phyloP scores from a whole-genome alignment of 495 filamentous ascomycete species.

The Aspergillus nanangensis region DNA sequence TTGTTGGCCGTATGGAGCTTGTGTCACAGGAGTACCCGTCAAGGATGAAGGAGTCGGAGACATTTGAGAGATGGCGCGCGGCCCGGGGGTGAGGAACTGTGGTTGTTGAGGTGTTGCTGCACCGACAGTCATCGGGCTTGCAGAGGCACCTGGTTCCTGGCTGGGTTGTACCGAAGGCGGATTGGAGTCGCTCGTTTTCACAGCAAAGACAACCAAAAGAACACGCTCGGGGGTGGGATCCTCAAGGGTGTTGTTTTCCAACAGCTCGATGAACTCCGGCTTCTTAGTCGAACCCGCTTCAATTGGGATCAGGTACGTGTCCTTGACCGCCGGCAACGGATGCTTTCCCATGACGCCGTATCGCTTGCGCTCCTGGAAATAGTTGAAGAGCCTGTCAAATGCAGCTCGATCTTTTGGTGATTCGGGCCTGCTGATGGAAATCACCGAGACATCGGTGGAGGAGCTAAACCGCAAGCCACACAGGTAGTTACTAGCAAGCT shows the following conservation, averaged over 20 bases:
- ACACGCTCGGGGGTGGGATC: slow-evolving; percentile 60
- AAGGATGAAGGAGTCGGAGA: slow-evolving; percentile 22
- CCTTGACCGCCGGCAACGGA: slow-evolving; percentile 60
- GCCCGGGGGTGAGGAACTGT: slow-evolving; percentile 26
- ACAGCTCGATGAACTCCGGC: slow-evolving; percentile 71
- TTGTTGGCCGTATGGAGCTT: slow-evolving; percentile 35
- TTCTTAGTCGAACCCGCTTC: slow-evolving; percentile 51
- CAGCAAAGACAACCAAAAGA: slow-evolving; percentile 73
- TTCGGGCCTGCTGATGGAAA: slow-evolving; percentile 58
- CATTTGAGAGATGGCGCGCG: slow-evolving; percentile 18
- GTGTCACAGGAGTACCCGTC: slow-evolving; percentile 12
- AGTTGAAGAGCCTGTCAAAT: slow-evolving; percentile 70
- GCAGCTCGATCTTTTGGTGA: slow-evolving; percentile 42
- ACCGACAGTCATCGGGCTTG: slow-evolving; percentile 42
- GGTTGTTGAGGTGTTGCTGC: slow-evolving; percentile 35
- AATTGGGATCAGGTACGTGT: slow-evolving; percentile 76
- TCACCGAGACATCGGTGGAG: slow-evolving; percentile 68
- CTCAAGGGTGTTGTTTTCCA: slow-evolving; percentile 70
- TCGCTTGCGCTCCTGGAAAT: slow-evolving; percentile 69
- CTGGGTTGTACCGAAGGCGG: slow-evolving; percentile 37
- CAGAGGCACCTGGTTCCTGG: slow-evolving; percentile 31
- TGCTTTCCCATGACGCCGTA: slow-evolving; percentile 81
- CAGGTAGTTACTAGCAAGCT: slow-evolving; percentile 82
- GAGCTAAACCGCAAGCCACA: slow-evolving; percentile 71
- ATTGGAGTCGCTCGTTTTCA: slow-evolving; percentile 48